Base-by-base conservation (phyloP, 2,329 filamentous ascomycete genomes). In the Mycosphaerella sp. region DNA sequence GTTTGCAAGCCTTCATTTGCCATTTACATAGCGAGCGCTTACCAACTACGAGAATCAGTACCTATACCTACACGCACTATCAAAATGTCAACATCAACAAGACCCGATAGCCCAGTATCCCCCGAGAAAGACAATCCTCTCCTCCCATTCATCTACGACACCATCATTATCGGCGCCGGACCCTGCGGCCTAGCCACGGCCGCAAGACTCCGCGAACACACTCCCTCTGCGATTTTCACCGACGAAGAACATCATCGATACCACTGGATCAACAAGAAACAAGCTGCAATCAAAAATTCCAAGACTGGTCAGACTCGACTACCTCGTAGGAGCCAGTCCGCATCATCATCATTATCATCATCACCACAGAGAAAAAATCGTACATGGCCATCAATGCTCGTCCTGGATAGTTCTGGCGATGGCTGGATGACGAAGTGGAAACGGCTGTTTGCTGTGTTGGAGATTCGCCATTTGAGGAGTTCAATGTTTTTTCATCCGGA, bases 401-500 rank as follows among this genome's bases (percentile, higher is more conserved):
- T 91, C 0, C 73, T 93, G 0, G 87, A 92, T 63, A 80, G 79
- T 1, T 80, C 80, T 0, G 80, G 79, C 0, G 71, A 78, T 45
- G 64, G 73, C 43, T 92, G 86, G 86, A 81, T 92, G 76, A 71
- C 78, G 8, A 77, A 81, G 40, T 92, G 87, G 87, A 81, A 86
- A 43, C 73, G 76, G 11, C 77, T 86, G 3, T 92, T 92, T 70
- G 74, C 77, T 32, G 80, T 78, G 2, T 81, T 89, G 43, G 79
- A 83, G 46, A 92, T 92, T 45, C 76, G 79, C 1, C 81, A 90
- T 62, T 73, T 93, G 39, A 78, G 87, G 12, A 90, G 86, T 60
- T 87, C 86, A 0, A 87, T 92, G 84, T 86, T 91, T 64, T 92
- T 89, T 73, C 87, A 93, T 65, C 77, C 88, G 11, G 87, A 92